Conservation (phyloP, 345 rosid genomes). For the Hypericum androsaemum region DNA sequence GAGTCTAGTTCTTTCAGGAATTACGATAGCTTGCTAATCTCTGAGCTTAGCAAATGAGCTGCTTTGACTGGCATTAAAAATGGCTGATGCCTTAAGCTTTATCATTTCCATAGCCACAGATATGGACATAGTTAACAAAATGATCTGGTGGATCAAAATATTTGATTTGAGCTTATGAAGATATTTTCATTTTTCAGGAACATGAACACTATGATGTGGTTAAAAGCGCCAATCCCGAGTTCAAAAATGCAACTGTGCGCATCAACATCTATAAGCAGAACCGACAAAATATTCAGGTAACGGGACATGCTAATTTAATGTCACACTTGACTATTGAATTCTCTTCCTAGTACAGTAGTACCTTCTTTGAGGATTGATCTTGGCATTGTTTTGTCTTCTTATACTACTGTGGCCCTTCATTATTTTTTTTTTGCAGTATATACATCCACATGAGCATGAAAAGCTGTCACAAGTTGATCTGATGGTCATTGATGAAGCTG, state of each 20-base stretch:
- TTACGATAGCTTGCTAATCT: too few species aligned
- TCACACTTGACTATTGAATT: too few species aligned
- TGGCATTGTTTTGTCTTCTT: constrained; percentile 5
- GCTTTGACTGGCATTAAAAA: too few species aligned
- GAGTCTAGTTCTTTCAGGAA: too few species aligned
- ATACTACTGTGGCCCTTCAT: neutral
- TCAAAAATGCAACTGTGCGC: constrained; percentile 55
- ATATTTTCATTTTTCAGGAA: constrained; percentile 33
- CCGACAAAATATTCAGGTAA: constrained; percentile 92
- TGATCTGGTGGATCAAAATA: too few species aligned
- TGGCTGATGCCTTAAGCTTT: too few species aligned
- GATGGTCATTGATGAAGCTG: constrained; percentile 94
- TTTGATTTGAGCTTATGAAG: too few species aligned
- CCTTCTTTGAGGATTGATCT: constrained; percentile 9
- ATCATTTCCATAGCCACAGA: too few species aligned
- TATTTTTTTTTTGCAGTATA: constrained; percentile 41
- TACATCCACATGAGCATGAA: constrained; percentile 87
- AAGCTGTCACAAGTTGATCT: constrained; percentile 97
- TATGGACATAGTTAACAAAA: too few species aligned
- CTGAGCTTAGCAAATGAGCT: too few species aligned
- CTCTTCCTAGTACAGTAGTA: neutral
- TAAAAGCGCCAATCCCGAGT: constrained; percentile 64
- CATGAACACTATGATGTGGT: constrained; percentile 83
- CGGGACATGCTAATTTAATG: neutral
- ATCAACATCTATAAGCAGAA: constrained; percentile 85